Percentiles rank a stretch among this genome's conserved stretches.
phyloP scores from a whole-genome alignment of 441 rosid genomes.

The Breynia disticha region DNA sequence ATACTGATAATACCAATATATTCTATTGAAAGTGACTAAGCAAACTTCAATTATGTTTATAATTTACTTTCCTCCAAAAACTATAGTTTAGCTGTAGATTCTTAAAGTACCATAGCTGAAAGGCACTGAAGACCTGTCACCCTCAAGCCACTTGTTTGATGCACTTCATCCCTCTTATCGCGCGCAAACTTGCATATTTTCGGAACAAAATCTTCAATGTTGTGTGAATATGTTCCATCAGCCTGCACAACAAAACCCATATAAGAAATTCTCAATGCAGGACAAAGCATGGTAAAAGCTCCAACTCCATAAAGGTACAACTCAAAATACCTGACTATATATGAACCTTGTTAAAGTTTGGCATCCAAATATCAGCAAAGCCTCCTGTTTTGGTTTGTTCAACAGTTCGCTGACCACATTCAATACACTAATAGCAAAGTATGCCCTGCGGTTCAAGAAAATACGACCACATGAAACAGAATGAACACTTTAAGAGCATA shows the following conservation, averaged over 20 bases:
- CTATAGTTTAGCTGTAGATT: constrained; percentile 2
- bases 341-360: constrained; percentile 81
- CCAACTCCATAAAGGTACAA: neutral
- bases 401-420: constrained; percentile 70
- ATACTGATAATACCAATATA: neutral
- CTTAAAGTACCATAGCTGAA: constrained; percentile 71
- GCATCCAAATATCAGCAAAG: constrained; percentile 68
- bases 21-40: neutral
- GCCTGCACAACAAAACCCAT: constrained; percentile 30
- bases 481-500: neutral
- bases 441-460: constrained; percentile 85
- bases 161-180: constrained; percentile 41
- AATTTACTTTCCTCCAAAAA: neutral
- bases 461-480: too few species aligned
- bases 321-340: constrained; percentile 59
- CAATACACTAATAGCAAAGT: constrained; percentile 75
- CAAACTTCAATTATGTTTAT: neutral
- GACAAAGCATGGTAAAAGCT: neutral
- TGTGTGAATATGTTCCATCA: constrained; percentile 72
- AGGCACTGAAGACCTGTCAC: constrained; percentile 92
- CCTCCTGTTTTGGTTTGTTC: constrained; percentile 68
- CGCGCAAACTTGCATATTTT: constrained; percentile 64
- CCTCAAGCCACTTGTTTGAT: constrained; percentile 35
- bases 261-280: too few species aligned
- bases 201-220: constrained; percentile 60